Conservation (phyloP, 371 early-diverging fungal genomes). For the Dichotomocladium elegans region DNA sequence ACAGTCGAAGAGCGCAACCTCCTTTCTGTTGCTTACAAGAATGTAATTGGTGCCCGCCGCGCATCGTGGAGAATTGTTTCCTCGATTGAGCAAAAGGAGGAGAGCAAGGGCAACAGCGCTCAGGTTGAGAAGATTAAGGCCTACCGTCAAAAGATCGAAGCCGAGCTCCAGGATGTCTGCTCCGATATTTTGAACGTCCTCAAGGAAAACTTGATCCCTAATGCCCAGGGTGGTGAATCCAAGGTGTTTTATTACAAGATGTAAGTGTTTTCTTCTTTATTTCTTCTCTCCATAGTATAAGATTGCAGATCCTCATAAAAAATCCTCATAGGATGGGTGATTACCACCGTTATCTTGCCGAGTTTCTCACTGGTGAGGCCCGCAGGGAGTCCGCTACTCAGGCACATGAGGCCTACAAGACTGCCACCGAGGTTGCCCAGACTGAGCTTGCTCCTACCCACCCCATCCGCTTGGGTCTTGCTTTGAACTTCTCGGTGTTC, state of each 20-base stretch:
- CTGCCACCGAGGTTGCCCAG: constrained; percentile 93
- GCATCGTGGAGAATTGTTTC: constrained; percentile 99
- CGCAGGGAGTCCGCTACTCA: constrained; percentile 85
- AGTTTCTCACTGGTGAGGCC: constrained; percentile 87
- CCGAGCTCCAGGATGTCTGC: constrained; percentile 94
- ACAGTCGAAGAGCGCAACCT: constrained; percentile 98
- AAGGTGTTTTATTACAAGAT: constrained; percentile 99
- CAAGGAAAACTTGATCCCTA: constrained; percentile 84
- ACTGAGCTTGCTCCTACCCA: constrained; percentile 95
- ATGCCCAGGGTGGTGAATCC: constrained; percentile 89
- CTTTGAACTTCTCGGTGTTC: constrained; percentile 99
- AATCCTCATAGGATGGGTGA: constrained; percentile 87
- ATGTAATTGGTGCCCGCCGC: constrained; percentile 98
- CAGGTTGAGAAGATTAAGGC: constrained; percentile 89
- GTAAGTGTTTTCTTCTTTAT: too few relatives aligned
- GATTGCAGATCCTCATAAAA: not conserved
- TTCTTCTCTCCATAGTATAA: not conserved
- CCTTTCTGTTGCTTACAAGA: constrained; percentile 99
- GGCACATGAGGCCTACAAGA: constrained; percentile 96
- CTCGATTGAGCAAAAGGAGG: constrained; percentile 98
- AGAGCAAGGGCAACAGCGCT: constrained; percentile 82
- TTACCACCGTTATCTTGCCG: constrained; percentile 99
- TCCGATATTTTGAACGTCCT: constrained; percentile 93
- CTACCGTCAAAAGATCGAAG: constrained; percentile 92
- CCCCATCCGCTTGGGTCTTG: constrained; percentile 99